Base-by-base conservation (phyloP, 768 basidiomycete genomes). In the Termitomyces sp. region DNA sequence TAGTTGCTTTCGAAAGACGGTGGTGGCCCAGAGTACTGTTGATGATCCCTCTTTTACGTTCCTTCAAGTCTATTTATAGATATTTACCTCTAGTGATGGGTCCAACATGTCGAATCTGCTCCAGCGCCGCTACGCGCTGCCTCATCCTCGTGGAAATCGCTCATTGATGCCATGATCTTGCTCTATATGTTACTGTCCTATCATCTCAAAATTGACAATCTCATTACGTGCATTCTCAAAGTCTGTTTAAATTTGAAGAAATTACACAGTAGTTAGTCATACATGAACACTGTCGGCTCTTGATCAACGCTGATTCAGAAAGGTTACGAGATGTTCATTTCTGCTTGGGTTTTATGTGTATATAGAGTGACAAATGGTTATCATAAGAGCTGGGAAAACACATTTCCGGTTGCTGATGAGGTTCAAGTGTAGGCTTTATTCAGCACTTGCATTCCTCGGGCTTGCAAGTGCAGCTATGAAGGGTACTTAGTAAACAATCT, bases 361-460 rank as follows among this genome's bases (percentile, higher is more conserved):
- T 13, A 14, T 38, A 14, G 14, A 4, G 14, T 3, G 0, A 38
- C 36, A 38, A 14, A 38, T 13, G 36, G 36, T 12, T 8, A 7
- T 35, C 36, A 38, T 38, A 16, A 38, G 12, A 5, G 38, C 4
- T 40, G 5, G 38, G 16, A 40, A 40, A 18, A 40, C 41, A n/a
- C 9, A n/a, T n/a, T 9, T 41, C 41, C 8, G n/a, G 16, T 10
- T 40, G 7, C 23, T 43, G 28, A 7, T 33, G 23, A 41, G 41
- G 13, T 55, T 6, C 10, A 6, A 30, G 23, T 14, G 26, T n/a
- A 18, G 6, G 10, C 10, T n/a, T 50, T 13, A 26, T 63, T 80
- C 72, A 84, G 77, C 83, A 88, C 73, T 86, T 86, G 84, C 85
- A 86, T 61, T 81, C 79, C 53, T 78, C 81, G 56, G 82, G 69